phyloP scores from a whole-genome alignment of 1,284 basidiomycete species.

The Caloboletus inedulis region DNA sequence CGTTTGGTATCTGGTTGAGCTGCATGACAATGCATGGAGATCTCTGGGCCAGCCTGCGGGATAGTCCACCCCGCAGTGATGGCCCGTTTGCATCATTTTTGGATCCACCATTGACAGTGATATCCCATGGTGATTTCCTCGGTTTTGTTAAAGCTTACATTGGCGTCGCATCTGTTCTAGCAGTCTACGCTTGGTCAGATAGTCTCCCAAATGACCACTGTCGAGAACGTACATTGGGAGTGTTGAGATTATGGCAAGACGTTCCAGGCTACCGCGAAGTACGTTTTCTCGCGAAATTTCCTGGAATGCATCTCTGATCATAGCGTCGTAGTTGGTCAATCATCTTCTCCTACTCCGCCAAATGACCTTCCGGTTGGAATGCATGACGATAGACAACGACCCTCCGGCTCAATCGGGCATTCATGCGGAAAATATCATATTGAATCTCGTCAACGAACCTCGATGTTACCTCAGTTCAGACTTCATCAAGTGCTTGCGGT shows the following conservation, averaged over 20 bases:
- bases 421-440: conserved; percentile 64
- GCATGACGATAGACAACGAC: conserved; percentile 46
- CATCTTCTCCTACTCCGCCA: conserved; percentile 28
- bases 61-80: conserved; percentile 10
- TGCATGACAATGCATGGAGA: conserved; percentile 59
- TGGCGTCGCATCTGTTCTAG: conserved; percentile 65
- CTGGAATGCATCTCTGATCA: conserved; percentile 5
- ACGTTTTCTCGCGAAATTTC: conserved; percentile 38
- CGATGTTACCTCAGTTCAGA: conserved; percentile 56
- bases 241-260: conserved; percentile 68
- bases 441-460: conserved; percentile 58
- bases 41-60: conserved; percentile 33
- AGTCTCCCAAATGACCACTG: conserved; percentile 64
- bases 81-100: conserved; percentile 18
- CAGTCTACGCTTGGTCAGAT: conserved; percentile 77
- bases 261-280: conserved; percentile 36
- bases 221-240: conserved; percentile 57
- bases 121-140: conserved; percentile 58
- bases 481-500: conserved; percentile 53
- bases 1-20: conserved; percentile 67
- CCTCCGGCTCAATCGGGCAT: conserved; percentile 59
- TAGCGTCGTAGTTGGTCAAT: conserved; percentile 21
- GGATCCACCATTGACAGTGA: conserved; percentile 18
- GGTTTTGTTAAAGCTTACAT: conserved; percentile 61
- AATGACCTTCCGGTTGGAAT: conserved; percentile 28